phyloP scores from a whole-genome alignment of 2,329 filamentous ascomycete genomes.

The Ascochyta viciae-villosae region DNA sequence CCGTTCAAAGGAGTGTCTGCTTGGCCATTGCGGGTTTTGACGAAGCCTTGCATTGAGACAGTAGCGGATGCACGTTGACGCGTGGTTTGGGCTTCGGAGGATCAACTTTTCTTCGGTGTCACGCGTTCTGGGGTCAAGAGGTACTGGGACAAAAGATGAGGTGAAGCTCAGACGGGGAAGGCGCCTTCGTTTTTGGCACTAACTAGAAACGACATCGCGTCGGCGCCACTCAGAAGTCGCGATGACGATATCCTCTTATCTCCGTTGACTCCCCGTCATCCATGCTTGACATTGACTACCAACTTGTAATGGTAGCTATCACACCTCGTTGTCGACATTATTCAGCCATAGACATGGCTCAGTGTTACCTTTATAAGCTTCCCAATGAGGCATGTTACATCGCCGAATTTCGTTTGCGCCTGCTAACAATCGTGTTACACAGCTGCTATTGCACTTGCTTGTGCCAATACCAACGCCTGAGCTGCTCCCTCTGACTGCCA shows the following conservation, averaged over 20 bases:
- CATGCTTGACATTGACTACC: conserved; percentile 3
- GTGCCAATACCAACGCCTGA: conserved; percentile 50
- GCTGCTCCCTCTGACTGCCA: conserved; percentile 61
- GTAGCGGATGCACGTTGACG: neutral
- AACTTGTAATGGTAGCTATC: neutral
- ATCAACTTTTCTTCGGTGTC: neutral
- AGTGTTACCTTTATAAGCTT: conserved; percentile 45
- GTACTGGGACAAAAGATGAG: conserved; percentile 21
- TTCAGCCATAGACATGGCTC: conserved; percentile 24
- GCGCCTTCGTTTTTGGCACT: conserved; percentile 31
- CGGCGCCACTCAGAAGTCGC: conserved; percentile 12
- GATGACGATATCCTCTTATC: conserved; percentile 44
- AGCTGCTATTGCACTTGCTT: conserved; percentile 55
- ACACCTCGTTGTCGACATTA: neutral
- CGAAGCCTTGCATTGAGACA: conserved; percentile 30
- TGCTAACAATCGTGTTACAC: conserved; percentile 24
- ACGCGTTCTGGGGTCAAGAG: conserved; percentile 15
- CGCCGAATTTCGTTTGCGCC: neutral
- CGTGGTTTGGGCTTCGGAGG: neutral
- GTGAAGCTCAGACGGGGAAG: conserved; percentile 34
- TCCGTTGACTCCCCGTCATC: conserved; percentile 30
- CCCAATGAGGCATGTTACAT: conserved; percentile 45
- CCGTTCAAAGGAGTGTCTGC: conserved; percentile 7
- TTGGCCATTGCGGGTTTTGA: conserved; percentile 18
- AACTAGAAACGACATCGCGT: conserved; percentile 18